These are phyloP conservation scores for Danielozyma ontarioensis DNA, from an alignment of 805 yeast genomes.

Conservation along the genomic window DNA sequence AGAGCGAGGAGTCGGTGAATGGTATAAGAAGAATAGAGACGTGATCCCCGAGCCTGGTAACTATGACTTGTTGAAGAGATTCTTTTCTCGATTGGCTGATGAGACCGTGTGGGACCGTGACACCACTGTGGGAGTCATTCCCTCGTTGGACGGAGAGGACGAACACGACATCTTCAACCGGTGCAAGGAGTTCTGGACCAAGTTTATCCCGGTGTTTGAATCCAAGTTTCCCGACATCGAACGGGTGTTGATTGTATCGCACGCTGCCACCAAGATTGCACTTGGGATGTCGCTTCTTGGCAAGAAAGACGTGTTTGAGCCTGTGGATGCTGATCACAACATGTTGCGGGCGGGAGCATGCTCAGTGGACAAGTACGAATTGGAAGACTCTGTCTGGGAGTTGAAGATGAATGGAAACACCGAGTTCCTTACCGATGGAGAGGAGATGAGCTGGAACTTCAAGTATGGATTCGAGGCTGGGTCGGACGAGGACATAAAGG, in stretches of 20 bases:
- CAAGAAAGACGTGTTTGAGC: slow-evolving; percentile 45
- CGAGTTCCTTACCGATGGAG: slow-evolving; percentile 67
- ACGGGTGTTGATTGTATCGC: slow-evolving; percentile 71
- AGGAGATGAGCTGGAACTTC: slow-evolving; percentile 94
- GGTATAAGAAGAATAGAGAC: slow-evolving; percentile 72
- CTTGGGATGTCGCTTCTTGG: slow-evolving; percentile 73
- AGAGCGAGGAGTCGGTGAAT: slow-evolving; percentile 88
- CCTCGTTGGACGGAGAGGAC: slow-evolving; percentile 68
- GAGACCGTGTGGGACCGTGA: slow-evolving; percentile 34
- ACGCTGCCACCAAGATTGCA: slow-evolving; percentile 91
- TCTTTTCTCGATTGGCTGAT: slow-evolving; percentile 45
- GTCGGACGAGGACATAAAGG: slow-evolving; percentile 75
- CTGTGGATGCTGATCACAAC: slow-evolving; percentile 37
- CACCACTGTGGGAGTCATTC: slow-evolving; percentile 55
- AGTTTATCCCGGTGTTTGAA: slow-evolving; percentile 56
- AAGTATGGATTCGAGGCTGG: slow-evolving; percentile 78
- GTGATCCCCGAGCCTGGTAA: slow-evolving; percentile 69
- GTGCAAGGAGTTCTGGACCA: slow-evolving; percentile 47
- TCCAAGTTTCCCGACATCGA: slow-evolving; percentile 53
- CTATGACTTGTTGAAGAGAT: slow-evolving; percentile 39
- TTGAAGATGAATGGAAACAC: slow-evolving; percentile 68
- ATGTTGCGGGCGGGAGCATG: slow-evolving; percentile 74
- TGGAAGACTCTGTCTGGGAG: slow-evolving; percentile 49
- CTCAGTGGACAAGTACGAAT: slow-evolving; percentile 61
- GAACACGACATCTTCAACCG: slow-evolving; percentile 65